Evolutionary conservation across 129 eudicot genomes (phyloP).

Genomic region (Flaveria linearis): DNA sequence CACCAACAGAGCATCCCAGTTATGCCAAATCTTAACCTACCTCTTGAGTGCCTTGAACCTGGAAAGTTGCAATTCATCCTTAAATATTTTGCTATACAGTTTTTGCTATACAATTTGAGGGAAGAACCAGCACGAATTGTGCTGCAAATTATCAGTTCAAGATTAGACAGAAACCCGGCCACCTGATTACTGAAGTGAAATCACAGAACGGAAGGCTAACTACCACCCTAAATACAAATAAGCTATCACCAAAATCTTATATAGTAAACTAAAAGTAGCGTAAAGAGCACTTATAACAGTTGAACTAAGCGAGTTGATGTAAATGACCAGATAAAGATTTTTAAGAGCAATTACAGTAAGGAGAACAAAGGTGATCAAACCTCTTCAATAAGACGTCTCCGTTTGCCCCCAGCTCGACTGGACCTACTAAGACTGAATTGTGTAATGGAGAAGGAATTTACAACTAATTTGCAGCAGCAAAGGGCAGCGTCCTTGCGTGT

Average conservation of each 20-base stretch:
- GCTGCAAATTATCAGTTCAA: background rate
- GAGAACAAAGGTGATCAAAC: slow-evolving; percentile 39
- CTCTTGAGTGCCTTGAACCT: background rate
- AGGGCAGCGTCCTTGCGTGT: slow-evolving; percentile 96
- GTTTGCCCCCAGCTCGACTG: slow-evolving; percentile 79
- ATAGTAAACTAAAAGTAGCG: background rate
- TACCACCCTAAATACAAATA: background rate
- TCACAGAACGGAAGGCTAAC: background rate
- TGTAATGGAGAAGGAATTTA: slow-evolving; percentile 59
- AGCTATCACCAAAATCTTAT: background rate
- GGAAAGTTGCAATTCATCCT: background rate
- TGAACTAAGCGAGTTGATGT: background rate
- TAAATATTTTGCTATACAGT: no score
- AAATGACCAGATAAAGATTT: slow-evolving; percentile 12
- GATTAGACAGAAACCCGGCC: background rate
- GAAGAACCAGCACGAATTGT: background rate
- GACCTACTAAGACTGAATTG: slow-evolving; percentile 68
- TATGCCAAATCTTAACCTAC: background rate
- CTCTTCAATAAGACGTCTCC: slow-evolving; percentile 90
- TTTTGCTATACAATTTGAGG: background rate
- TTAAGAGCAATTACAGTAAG: background rate
- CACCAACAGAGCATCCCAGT: background rate
- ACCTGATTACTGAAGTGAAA: slow-evolving; percentile 7
- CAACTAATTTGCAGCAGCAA: slow-evolving; percentile 86
- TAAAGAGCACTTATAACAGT: background rate